Evolutionary conservation across 2,329 filamentous ascomycete species (phyloP).

Genomic region (Gnomoniopsis smithogilvyi): DNA sequence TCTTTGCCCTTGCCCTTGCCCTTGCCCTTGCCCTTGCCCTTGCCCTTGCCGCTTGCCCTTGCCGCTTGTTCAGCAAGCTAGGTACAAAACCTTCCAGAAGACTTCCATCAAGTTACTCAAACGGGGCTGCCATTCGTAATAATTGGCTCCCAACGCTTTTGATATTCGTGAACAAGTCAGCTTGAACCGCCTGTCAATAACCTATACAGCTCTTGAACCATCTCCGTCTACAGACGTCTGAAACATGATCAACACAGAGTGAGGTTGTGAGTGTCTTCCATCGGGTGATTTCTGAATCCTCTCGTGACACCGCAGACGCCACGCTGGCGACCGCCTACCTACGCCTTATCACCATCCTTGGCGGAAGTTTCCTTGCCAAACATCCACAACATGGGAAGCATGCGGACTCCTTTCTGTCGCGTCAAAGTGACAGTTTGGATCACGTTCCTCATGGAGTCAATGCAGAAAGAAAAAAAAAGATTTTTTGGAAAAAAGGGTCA

Average conservation of each 20-base stretch:
- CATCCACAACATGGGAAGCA: neutral
- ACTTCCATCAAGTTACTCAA: conserved; percentile 11
- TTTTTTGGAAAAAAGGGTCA: neutral
- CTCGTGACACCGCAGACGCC: conserved; percentile 4
- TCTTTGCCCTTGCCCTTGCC: neutral
- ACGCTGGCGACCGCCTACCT: neutral
- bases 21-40: neutral
- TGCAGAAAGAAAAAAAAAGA: neutral
- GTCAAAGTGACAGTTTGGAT: neutral
- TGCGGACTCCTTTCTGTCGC: neutral
- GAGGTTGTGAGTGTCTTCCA: neutral
- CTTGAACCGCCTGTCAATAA: neutral
- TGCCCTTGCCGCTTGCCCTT: too few species aligned
- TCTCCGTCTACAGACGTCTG: neutral
- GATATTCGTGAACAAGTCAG: neutral
- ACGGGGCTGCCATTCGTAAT: neutral
- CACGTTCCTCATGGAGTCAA: neutral
- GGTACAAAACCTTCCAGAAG: conserved; percentile 18
- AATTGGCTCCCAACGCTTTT: neutral
- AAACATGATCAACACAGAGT: conserved; percentile 2
- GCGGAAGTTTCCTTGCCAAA: neutral
- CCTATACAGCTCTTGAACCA: neutral
- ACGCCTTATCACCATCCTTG: neutral
- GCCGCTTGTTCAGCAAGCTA: too few species aligned
- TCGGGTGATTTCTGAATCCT: conserved; percentile 3